Evolutionary conservation across 2,329 filamentous ascomycete species (phyloP).

Genomic region (Fusarium liriodendri): DNA sequence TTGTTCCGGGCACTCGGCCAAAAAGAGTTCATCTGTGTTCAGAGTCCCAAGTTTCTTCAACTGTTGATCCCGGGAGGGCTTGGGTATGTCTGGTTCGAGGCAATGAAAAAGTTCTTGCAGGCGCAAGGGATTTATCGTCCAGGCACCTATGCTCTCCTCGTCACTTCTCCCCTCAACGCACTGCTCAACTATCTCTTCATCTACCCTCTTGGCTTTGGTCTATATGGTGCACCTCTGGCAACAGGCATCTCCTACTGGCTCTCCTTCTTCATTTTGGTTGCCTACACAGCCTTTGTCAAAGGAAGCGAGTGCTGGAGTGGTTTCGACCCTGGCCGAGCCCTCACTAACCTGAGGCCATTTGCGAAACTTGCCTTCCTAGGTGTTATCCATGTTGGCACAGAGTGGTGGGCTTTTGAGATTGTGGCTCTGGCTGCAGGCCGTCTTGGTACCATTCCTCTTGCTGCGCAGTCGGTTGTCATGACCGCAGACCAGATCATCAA

Average conservation of each 20-base stretch:
- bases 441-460: constrained; percentile 81
- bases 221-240: constrained; percentile 83
- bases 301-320: constrained; percentile 87
- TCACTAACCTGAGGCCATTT: constrained; percentile 78
- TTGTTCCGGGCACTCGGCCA: constrained; percentile 82
- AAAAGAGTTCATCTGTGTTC: constrained; percentile 78
- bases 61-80: constrained; percentile 83
- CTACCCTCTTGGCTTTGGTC: constrained; percentile 75
- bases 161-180: constrained; percentile 85
- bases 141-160: constrained; percentile 83
- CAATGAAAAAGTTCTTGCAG: constrained; percentile 88
- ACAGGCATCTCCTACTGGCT: constrained; percentile 89
- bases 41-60: constrained; percentile 78
- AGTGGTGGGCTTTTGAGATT: constrained; percentile 97
- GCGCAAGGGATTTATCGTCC: constrained; percentile 89
- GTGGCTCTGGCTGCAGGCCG: constrained; percentile 85
- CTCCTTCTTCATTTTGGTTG: constrained; percentile 80
- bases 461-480: constrained; percentile 91
- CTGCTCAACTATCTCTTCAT: constrained; percentile 85
- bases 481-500: constrained; percentile 87
- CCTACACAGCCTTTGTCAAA: constrained; percentile 76
- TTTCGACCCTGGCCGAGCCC: constrained; percentile 68
- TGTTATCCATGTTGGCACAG: constrained; percentile 85
- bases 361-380: constrained; percentile 80
- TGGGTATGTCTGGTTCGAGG: constrained; percentile 89